Conservation (phyloP, 805 yeast genomes). For the Cyberlindnera mississippiensis region DNA sequence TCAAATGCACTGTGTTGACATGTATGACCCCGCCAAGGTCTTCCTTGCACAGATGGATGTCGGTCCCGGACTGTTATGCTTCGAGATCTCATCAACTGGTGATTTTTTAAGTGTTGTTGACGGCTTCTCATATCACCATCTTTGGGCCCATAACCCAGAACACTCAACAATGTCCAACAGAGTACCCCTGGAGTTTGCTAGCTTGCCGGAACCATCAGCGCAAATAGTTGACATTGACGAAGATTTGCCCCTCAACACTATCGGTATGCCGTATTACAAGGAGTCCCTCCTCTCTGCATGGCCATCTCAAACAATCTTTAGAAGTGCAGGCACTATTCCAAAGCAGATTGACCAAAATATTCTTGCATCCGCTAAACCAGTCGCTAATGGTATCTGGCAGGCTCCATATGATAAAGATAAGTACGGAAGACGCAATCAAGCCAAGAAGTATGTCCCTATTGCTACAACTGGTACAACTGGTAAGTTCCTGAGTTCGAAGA, state of each 20-base stretch:
- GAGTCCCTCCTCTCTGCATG: conserved; percentile 76
- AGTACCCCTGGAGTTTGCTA: conserved; percentile 55
- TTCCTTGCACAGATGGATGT: conserved; percentile 65
- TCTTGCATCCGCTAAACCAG: conserved; percentile 32
- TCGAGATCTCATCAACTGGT: conserved; percentile 51
- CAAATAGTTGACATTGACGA: conserved; percentile 37
- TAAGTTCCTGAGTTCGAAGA: conserved; percentile 59
- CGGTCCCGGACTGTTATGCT: conserved; percentile 30
- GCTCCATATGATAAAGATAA: conserved; percentile 55
- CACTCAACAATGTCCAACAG: conserved; percentile 40
- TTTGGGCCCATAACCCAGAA: conserved; percentile 58
- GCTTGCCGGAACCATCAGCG: conserved; percentile 33
- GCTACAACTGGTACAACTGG: conserved; percentile 27
- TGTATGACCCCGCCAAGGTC: conserved; percentile 69
- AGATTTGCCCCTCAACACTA: conserved; percentile 54
- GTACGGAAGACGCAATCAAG: conserved; percentile 53
- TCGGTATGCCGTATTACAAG: conserved; percentile 87
- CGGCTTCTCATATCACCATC: conserved; percentile 36
- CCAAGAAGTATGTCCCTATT: conserved; percentile 39
- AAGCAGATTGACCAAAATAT: conserved; percentile 45
- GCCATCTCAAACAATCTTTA: conserved; percentile 61
- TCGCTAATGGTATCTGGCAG: conserved; percentile 33
- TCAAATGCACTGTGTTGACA: conserved; percentile 80
- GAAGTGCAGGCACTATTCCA: conserved; percentile 59
- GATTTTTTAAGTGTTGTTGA: conserved; percentile 73